Evolutionary conservation across 441 rosid species (phyloP).

Genomic region (Metrosideros polymorpha): DNA sequence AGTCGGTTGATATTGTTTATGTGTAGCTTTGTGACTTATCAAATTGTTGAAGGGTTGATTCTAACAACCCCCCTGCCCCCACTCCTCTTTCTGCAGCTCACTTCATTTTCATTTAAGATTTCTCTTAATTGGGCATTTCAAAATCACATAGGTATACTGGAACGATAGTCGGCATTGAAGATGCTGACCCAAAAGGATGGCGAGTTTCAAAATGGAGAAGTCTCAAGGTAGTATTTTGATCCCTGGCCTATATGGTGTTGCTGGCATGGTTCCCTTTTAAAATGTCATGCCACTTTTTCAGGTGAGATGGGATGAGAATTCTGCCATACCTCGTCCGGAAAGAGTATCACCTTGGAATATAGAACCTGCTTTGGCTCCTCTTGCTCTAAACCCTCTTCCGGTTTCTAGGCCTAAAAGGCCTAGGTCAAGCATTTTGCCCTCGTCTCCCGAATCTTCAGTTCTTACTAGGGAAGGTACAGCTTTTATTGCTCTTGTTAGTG

Average conservation of each 20-base stretch:
- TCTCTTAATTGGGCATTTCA: not conserved
- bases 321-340: not conserved
- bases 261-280: not conserved
- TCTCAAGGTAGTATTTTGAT: not conserved
- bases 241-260: not conserved
- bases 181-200: not conserved
- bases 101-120: not conserved
- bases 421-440: not conserved
- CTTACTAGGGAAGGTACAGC: not conserved
- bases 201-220: not conserved
- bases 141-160: not conserved
- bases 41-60: not conserved
- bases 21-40: not conserved
- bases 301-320: not conserved
- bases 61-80: too few species aligned
- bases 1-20: not conserved
- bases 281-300: not conserved
- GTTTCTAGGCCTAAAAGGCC: not conserved
- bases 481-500: not conserved
- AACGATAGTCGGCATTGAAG: not conserved
- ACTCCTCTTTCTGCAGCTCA: not conserved
- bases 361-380: not conserved
- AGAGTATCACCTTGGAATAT: not conserved
- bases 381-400: not conserved
- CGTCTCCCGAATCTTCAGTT: not conserved